phyloP scores from a whole-genome alignment of 352 stramenopile genomes.

The Phytopythium litorale region DNA sequence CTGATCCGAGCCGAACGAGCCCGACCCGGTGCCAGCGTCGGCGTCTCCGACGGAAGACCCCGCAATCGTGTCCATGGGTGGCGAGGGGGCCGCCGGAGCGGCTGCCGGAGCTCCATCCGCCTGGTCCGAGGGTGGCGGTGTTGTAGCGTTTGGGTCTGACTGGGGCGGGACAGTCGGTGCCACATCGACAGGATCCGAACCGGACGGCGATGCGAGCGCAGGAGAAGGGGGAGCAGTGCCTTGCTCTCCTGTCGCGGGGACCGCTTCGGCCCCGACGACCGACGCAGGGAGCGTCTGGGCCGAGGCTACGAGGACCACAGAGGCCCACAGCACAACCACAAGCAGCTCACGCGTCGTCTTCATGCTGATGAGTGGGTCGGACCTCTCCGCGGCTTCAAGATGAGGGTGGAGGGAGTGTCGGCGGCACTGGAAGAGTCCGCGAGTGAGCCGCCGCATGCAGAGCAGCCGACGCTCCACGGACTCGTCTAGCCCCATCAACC shows the following conservation, averaged over 20 bases:
- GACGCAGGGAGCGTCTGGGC: not conserved
- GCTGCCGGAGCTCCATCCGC: not conserved
- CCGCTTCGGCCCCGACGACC: not conserved
- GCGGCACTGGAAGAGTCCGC: not conserved
- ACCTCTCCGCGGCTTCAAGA: not conserved
- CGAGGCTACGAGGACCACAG: not conserved
- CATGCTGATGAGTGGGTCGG: not conserved
- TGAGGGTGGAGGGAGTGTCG: not conserved
- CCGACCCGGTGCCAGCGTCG: not conserved
- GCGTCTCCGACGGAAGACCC: not conserved
- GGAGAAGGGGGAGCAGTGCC: not conserved
- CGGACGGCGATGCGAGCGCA: not conserved
- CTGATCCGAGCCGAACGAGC: not conserved
- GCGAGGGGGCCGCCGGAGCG: not conserved
- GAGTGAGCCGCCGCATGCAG: not conserved
- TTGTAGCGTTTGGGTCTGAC: not conserved
- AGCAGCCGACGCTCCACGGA: not conserved
- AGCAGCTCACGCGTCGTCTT: not conserved
- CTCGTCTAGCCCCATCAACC: not conserved
- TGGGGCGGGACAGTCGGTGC: not conserved
- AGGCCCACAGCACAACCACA: not conserved
- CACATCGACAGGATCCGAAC: not conserved
- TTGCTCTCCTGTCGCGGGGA: not conserved
- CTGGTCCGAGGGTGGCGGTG: not conserved
- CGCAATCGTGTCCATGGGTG: not conserved